Evolutionary conservation across 139 green algal genomes (phyloP).

Genomic region (Auxenochlorella pyrenoidosa): DNA sequence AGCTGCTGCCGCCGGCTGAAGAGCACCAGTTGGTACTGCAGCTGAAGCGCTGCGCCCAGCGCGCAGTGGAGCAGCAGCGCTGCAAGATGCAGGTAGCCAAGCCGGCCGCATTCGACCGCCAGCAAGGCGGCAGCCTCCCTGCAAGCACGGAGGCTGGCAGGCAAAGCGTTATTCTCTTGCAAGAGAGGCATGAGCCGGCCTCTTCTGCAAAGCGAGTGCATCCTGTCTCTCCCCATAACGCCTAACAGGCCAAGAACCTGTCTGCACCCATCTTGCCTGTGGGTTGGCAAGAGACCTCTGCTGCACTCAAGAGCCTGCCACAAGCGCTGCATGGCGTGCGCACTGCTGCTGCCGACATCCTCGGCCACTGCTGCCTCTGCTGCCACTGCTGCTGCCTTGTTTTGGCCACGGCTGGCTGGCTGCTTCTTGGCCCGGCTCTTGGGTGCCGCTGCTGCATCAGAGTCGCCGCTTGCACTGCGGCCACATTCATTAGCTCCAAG

Average conservation of each 20-base stretch:
- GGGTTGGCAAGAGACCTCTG: neutral
- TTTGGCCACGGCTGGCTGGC: neutral
- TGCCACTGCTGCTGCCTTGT: conserved; percentile 26
- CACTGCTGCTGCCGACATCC: neutral
- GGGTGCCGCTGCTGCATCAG: neutral
- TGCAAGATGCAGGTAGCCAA: conserved; percentile 52
- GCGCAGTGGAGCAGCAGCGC: conserved; percentile 58
- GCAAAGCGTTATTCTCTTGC: neutral
- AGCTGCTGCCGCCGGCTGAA: conserved; percentile 41
- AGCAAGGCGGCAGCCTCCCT: conserved; percentile 37
- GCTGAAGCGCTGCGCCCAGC: conserved; percentile 44
- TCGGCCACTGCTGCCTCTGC: neutral
- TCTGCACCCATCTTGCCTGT: neutral
- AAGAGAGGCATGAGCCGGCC: neutral
- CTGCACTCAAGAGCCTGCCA: conserved; percentile 31
- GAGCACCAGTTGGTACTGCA: conserved; percentile 51
- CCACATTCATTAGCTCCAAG: neutral
- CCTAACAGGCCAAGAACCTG: conserved; percentile 36
- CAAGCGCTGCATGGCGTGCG: neutral
- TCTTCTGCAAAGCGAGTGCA: no score
- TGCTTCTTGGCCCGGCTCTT: neutral
- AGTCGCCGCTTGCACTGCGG: no score
- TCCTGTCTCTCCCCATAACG: conserved; percentile 14
- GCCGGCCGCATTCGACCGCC: neutral
- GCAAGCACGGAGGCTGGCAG: neutral